Conservation (phyloP, 2,329 filamentous ascomycete genomes). For the Colletotrichum magnum region DNA sequence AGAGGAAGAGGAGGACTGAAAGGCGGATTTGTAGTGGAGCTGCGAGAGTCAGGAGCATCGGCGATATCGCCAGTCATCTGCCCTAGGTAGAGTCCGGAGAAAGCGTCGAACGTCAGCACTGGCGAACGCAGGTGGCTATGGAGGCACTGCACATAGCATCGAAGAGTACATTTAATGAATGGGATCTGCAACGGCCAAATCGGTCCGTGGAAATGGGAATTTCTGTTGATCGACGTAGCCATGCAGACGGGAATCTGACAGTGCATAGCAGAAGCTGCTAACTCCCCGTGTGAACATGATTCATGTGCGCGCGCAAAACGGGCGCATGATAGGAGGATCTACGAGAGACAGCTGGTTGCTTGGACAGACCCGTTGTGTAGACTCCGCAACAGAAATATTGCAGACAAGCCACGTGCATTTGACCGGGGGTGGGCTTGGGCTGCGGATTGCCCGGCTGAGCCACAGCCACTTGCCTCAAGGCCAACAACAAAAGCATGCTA, state of each 20-base stretch:
- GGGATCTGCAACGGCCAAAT: background rate
- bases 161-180: background rate
- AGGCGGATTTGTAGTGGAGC: background rate
- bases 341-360: background rate
- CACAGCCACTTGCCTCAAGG: background rate
- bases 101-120: no score
- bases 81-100: no score
- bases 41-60: background rate
- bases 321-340: slow-evolving; percentile 23
- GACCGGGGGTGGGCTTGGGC: background rate
- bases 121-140: background rate
- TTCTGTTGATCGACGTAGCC: background rate
- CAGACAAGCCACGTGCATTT: background rate
- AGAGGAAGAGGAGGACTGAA: no score
- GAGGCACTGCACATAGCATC: slow-evolving; percentile 3
- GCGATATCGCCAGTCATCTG: no score
- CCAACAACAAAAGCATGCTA: background rate
- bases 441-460: background rate
- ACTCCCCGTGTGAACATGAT: background rate
- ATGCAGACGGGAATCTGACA: background rate
- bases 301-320: background rate
- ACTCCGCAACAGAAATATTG: background rate
- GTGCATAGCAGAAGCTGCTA: background rate
- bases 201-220: background rate
- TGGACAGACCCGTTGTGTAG: background rate